Evolutionary conservation across 2,329 filamentous ascomycete species (phyloP).

Genomic region (Biscogniauxia mediterranea): DNA sequence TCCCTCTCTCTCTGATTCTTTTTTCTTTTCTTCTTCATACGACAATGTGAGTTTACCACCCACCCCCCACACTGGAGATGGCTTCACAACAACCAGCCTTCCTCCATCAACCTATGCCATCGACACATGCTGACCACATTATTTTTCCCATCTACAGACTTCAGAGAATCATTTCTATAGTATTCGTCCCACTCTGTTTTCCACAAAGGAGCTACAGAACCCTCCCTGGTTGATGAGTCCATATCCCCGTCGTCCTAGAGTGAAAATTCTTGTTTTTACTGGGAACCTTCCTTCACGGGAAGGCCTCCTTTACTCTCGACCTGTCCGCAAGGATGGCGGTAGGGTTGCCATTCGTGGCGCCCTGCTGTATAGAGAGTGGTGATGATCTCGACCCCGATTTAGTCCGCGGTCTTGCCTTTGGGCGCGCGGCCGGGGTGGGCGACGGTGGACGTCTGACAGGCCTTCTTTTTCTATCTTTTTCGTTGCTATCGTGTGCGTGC

Average conservation of each 20-base stretch:
- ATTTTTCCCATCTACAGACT: slow-evolving; percentile 21
- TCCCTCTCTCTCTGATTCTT: slow-evolving; percentile 35
- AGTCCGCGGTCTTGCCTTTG: slow-evolving; percentile 66
- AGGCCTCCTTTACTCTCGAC: slow-evolving; percentile 50
- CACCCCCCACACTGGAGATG: slow-evolving; percentile 34
- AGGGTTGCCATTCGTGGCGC: slow-evolving; percentile 16
- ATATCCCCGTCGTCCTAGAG: slow-evolving; percentile 88
- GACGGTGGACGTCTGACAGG: slow-evolving; percentile 89
- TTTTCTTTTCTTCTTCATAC: slow-evolving; percentile 53
- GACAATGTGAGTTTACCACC: slow-evolving; percentile 55
- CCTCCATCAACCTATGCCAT: neutral
- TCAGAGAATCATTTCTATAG: slow-evolving; percentile 97
- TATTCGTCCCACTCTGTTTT: slow-evolving; percentile 90
- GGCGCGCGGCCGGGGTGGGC: slow-evolving; percentile 76
- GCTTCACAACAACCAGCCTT: neutral
- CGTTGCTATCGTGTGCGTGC: slow-evolving; percentile 49
- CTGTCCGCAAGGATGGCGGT: slow-evolving; percentile 63
- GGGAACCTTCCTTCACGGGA: slow-evolving; percentile 39
- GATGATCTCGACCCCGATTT: slow-evolving; percentile 86
- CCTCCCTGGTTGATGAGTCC: slow-evolving; percentile 92
- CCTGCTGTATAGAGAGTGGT: slow-evolving; percentile 78
- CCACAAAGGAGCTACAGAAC: slow-evolving; percentile 89
- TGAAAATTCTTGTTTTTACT: slow-evolving; percentile 61
- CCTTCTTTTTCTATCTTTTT: slow-evolving; percentile 49
- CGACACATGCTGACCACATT: slow-evolving; percentile 8